These are phyloP conservation scores for Colletotrichum tofieldiae DNA, from an alignment of 2,329 filamentous ascomycete species.

Conservation along the genomic window DNA sequence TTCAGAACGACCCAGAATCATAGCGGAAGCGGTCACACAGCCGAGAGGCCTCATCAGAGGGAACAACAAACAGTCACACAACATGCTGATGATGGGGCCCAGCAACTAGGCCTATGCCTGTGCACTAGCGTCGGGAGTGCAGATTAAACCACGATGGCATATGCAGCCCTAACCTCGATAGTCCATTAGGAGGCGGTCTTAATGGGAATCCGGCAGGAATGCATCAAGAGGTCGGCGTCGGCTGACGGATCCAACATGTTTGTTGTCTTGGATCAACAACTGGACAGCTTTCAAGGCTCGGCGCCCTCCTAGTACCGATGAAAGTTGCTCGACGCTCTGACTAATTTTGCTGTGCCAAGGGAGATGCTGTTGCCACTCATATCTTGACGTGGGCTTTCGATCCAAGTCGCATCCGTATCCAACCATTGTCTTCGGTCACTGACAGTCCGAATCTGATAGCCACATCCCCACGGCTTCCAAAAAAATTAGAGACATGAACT, in stretches of 20 bases:
- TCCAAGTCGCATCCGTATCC: background rate
- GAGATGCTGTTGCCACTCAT: constrained; percentile 5
- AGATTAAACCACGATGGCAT: constrained; percentile 38
- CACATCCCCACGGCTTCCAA: background rate
- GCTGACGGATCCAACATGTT: constrained; percentile 20
- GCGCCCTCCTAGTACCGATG: constrained; percentile 10
- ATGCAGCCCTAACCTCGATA: constrained; percentile 41
- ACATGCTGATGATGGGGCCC: constrained; percentile 21
- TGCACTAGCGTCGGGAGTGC: constrained; percentile 36
- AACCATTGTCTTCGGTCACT: background rate
- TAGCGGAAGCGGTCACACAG: background rate
- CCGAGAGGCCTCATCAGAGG: background rate
- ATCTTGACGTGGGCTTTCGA: constrained; percentile 13
- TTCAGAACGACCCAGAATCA: background rate
- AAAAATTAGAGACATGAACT: background rate
- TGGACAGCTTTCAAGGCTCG: constrained; percentile 3
- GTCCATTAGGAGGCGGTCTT: constrained; percentile 30
- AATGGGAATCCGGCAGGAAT: constrained; percentile 19
- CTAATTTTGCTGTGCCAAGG: background rate
- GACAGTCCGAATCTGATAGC: background rate
- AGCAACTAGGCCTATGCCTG: constrained; percentile 37
- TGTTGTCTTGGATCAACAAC: constrained; percentile 1
- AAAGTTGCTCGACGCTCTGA: background rate
- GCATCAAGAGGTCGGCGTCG: constrained; percentile 31
- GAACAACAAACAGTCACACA: constrained; percentile 21